These are phyloP conservation scores for Alternaria incomplexa DNA, from an alignment of 2,329 filamentous ascomycete genomes.

Conservation along the genomic window DNA sequence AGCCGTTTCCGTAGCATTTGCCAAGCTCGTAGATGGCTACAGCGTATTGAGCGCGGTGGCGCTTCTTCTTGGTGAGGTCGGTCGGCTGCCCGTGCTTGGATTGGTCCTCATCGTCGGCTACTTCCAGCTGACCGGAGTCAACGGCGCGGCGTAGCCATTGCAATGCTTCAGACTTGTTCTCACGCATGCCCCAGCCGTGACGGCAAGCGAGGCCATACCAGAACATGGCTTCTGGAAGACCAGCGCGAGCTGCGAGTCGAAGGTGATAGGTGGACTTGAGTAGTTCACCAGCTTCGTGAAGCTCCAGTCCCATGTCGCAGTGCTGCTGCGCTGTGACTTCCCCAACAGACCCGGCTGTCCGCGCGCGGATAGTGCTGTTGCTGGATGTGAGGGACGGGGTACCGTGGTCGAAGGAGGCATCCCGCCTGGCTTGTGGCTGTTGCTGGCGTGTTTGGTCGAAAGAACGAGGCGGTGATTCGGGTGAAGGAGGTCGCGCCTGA, in stretches of 20 bases:
- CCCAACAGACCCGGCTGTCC: slow-evolving; percentile 49
- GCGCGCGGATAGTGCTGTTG: slow-evolving; percentile 55
- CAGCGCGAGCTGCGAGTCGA: slow-evolving; percentile 82
- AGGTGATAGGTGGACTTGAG: slow-evolving; percentile 97
- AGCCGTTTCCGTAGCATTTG: slow-evolving; percentile 96
- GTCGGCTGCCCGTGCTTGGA: slow-evolving; percentile 66
- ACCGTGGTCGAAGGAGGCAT: slow-evolving; percentile 29
- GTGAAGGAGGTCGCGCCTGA: slow-evolving; percentile 43
- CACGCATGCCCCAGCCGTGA: slow-evolving; percentile 97
- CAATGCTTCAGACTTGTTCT: slow-evolving; percentile 88
- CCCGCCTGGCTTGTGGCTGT: slow-evolving; percentile 12
- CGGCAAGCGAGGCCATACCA: slow-evolving; percentile 93
- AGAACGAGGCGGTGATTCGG: slow-evolving; percentile 49
- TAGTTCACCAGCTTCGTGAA: slow-evolving; percentile 84
- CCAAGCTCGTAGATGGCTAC: slow-evolving; percentile 95
- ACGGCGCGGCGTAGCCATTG: slow-evolving; percentile 92
- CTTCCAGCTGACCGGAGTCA: slow-evolving; percentile 79
- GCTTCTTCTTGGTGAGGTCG: slow-evolving; percentile 74
- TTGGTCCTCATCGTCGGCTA: slow-evolving; percentile 79
- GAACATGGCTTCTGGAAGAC: slow-evolving; percentile 92
- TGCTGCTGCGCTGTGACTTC: slow-evolving; percentile 87
- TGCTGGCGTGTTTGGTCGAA: slow-evolving; percentile 36
- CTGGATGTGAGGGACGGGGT: slow-evolving; percentile 50
- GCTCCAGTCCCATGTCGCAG: slow-evolving; percentile 84
- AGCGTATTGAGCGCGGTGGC: slow-evolving; percentile 90